Conservation (phyloP, 176 grass and related monocot species). For the Raddia distichophylla region DNA sequence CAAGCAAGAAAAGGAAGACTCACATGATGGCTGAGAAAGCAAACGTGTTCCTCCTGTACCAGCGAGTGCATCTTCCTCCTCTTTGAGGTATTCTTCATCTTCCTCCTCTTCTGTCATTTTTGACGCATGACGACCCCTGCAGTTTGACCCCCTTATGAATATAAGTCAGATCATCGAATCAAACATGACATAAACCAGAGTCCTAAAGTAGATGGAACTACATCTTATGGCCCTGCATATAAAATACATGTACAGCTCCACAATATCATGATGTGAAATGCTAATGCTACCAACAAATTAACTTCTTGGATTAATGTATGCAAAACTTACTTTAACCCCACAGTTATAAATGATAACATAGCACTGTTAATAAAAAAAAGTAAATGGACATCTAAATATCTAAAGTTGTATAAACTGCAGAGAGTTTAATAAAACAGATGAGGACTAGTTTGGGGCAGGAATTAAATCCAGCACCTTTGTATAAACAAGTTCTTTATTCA, state of each 20-base stretch:
- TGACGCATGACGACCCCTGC: conserved; percentile 86
- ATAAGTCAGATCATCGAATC: background rate
- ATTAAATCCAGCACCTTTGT: background rate
- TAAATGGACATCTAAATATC: background rate
- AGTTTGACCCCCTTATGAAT: conserved; percentile 35
- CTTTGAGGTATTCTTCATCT: conserved; percentile 90
- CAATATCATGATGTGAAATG: background rate
- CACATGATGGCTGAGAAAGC: conserved; percentile 81
- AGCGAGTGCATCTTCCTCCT: conserved; percentile 86
- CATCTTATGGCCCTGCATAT: background rate
- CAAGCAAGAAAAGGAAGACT: conserved; percentile 27
- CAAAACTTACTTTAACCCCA: background rate
- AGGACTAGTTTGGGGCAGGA: background rate
- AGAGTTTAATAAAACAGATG: background rate
- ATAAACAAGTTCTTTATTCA: background rate
- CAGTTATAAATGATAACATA: conserved; percentile 32
- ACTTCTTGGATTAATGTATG: background rate
- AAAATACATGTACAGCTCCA: background rate
- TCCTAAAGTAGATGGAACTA: background rate
- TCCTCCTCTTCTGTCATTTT: conserved; percentile 96
- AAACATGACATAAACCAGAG: background rate
- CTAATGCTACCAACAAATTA: background rate
- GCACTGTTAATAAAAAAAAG: background rate
- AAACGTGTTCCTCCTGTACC: conserved; percentile 77
- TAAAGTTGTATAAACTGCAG: background rate